A percentile compares a stretch with the other conserved stretches of the same genome.
phyloP scores from a whole-genome alignment of 2,329 filamentous ascomycete genomes.

The Diaporthe aspalathi region DNA sequence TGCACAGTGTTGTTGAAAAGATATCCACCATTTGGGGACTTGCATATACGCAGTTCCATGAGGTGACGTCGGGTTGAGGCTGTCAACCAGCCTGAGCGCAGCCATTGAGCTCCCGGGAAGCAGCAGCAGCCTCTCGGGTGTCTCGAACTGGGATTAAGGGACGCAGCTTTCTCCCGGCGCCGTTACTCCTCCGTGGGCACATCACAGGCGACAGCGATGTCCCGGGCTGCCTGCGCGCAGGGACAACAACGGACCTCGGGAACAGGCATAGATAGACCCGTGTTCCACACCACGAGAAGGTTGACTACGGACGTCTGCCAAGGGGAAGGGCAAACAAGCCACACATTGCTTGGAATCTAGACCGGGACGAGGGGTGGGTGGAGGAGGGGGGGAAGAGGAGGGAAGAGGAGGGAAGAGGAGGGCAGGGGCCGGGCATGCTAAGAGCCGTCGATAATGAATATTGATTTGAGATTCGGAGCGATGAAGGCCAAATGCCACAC shows the following conservation, averaged over 20 bases:
- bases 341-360: background rate
- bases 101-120: constrained; percentile 12
- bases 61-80: constrained; percentile 27
- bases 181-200: background rate
- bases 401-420: background rate
- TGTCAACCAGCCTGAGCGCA: constrained; percentile 9
- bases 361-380: background rate
- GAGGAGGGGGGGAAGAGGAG: background rate
- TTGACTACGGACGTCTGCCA: background rate
- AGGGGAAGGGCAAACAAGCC: constrained; percentile 15
- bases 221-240: background rate
- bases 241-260: constrained; percentile 11
- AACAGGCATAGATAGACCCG: background rate
- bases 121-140: constrained; percentile 13
- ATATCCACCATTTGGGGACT: constrained; percentile 30
- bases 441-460: constrained; percentile 15
- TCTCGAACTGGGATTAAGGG: background rate
- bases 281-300: constrained; percentile 2
- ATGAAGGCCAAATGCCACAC: background rate
- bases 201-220: constrained; percentile 10
- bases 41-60: constrained; percentile 31
- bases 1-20: constrained; percentile 28
- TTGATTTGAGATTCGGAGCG: constrained; percentile 4
- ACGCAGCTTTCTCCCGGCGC: background rate
- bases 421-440: background rate